Percentiles rank a stretch among this genome's conserved stretches.
These are phyloP conservation scores for Jackrogersella minutella DNA, from an alignment of 495 filamentous ascomycete species.

Conservation along the genomic window DNA sequence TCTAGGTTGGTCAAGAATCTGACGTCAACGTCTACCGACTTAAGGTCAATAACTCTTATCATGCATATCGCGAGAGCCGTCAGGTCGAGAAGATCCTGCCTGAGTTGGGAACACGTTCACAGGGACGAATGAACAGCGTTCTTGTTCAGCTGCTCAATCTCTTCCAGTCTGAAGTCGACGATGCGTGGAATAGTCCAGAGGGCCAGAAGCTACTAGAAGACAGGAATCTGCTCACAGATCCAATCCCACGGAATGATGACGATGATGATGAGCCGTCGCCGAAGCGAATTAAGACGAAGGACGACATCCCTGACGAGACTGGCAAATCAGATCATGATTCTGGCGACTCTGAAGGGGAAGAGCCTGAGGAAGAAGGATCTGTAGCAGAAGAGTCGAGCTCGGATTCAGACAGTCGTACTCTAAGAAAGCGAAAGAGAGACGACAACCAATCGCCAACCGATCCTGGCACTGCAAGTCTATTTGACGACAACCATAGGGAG, in stretches of 20 bases:
- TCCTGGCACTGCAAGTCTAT: not conserved
- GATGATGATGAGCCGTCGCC: not conserved
- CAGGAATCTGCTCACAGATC: slow-evolving; percentile 18
- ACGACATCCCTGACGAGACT: not conserved
- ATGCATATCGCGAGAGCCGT: slow-evolving; percentile 38
- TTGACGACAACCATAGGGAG: not conserved
- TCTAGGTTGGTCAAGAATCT: slow-evolving; percentile 39
- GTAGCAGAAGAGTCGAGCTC: not conserved
- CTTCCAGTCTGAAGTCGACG: slow-evolving; percentile 32
- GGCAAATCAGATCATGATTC: not conserved
- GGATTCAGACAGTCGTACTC: not conserved
- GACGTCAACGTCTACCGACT: slow-evolving; percentile 37
- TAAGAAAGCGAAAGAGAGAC: slow-evolving; percentile 2
- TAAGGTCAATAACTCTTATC: slow-evolving; percentile 39
- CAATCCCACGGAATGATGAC: not conserved
- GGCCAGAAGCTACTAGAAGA: slow-evolving; percentile 19
- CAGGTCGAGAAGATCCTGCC: slow-evolving; percentile 43
- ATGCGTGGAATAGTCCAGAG: slow-evolving; percentile 31
- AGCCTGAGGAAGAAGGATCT: not conserved
- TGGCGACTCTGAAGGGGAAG: not conserved
- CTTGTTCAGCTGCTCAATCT: slow-evolving; percentile 38
- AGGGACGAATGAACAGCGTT: slow-evolving; percentile 25
- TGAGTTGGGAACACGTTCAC: slow-evolving; percentile 36
- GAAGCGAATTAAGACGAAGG: not conserved
- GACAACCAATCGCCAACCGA: not conserved